These are phyloP conservation scores for Quercus tomentella DNA, from an alignment of 331 rosid species.

Conservation along the genomic window DNA sequence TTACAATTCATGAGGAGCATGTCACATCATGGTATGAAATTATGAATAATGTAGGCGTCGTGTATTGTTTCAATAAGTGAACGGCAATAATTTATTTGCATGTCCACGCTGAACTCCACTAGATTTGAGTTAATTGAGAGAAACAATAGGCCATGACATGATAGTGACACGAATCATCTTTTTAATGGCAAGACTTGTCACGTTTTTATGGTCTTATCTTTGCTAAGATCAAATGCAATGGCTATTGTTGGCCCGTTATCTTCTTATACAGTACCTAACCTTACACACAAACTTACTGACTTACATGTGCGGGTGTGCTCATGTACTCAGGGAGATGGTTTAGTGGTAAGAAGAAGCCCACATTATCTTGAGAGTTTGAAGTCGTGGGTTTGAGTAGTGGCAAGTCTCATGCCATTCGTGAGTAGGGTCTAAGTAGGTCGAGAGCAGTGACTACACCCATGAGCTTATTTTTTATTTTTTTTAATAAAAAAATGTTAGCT, in stretches of 20 bases:
- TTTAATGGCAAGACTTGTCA: background rate
- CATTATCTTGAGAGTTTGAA: no score
- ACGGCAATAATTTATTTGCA: background rate
- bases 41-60: background rate
- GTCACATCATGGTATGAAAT: conserved; percentile 11
- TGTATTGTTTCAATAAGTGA: no score
- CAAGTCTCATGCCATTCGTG: no score
- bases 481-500: background rate
- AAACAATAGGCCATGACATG: background rate
- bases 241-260: no score
- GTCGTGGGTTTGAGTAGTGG: no score
- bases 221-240: no score
- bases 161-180: background rate
- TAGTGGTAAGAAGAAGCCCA: no score
- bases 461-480: fast-evolving
- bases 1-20: background rate
- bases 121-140: background rate
- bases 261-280: no score
- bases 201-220: no score
- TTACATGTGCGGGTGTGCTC: no score
- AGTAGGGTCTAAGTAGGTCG: no score
- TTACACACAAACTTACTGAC: background rate
- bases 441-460: fast-evolving
- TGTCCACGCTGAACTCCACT: background rate
- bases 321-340: no score